A percentile compares a stretch with the other conserved stretches of the same genome.
Evolutionary conservation across 305 asterid genomes (phyloP).

Genomic region (Rubia balearica): DNA sequence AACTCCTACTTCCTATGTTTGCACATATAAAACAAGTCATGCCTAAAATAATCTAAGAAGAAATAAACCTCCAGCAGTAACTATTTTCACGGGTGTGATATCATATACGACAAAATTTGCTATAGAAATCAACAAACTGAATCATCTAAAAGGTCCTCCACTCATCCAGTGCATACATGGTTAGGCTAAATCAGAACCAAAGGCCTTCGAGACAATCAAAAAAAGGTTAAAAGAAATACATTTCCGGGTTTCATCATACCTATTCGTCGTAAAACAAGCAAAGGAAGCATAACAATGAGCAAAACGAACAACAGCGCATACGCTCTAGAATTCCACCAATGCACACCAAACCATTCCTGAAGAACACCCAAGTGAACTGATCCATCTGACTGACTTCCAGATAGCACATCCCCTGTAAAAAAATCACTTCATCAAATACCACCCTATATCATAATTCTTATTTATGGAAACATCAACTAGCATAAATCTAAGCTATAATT

Average conservation of each 20-base stretch:
- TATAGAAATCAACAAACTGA: too few relatives aligned
- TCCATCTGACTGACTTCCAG: slow-evolving; percentile 69
- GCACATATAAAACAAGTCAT: too few relatives aligned
- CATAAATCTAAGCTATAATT: neutral
- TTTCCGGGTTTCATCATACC: slow-evolving; percentile 38
- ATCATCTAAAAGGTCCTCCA: too few relatives aligned
- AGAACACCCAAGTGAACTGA: slow-evolving; percentile 71
- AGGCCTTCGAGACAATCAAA: neutral
- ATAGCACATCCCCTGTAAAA: slow-evolving; percentile 76
- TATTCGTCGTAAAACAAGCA: slow-evolving; percentile 72
- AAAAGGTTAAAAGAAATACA: neutral
- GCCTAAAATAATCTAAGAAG: too few relatives aligned
- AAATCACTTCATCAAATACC: neutral
- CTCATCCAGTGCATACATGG: neutral
- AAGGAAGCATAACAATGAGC: slow-evolving; percentile 44
- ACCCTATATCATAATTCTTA: neutral
- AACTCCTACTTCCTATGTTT: too few relatives aligned
- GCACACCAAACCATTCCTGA: slow-evolving; percentile 90
- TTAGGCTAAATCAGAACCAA: neutral
- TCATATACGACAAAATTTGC: too few relatives aligned
- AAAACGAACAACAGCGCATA: slow-evolving; percentile 41
- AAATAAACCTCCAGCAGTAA: too few relatives aligned
- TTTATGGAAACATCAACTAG: neutral
- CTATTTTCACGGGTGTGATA: too few relatives aligned
- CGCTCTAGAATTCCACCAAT: slow-evolving; percentile 88